phyloP scores from a whole-genome alignment of 2,329 filamentous ascomycete species.

The Teratosphaeria viscida region DNA sequence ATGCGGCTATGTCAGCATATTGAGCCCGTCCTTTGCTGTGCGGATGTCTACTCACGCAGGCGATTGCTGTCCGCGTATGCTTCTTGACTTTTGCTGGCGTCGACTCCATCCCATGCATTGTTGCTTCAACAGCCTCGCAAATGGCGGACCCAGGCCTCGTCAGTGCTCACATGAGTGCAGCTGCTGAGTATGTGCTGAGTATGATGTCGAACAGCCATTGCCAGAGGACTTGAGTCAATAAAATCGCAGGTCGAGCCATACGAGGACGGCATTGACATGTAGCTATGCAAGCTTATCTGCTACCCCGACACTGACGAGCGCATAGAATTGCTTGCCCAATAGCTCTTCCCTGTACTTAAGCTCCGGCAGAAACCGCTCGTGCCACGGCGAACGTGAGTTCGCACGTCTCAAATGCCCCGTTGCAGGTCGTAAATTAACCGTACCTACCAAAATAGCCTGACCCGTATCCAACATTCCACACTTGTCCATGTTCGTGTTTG shows the following conservation, averaged over 20 bases:
- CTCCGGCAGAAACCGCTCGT: neutral
- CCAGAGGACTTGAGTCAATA: neutral
- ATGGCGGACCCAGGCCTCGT: neutral
- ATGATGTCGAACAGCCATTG: neutral
- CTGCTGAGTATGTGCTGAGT: neutral
- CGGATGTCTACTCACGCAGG: neutral
- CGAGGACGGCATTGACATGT: no score
- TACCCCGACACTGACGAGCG: neutral
- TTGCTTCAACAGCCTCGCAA: neutral
- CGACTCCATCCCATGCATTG: neutral
- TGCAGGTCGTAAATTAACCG: no score
- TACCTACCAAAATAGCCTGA: no score
- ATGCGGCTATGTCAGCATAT: neutral
- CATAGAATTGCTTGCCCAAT: neutral
- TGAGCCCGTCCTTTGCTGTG: neutral
- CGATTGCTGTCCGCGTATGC: neutral
- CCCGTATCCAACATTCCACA: no score
- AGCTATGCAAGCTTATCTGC: neutral
- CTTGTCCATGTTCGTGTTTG: no score
- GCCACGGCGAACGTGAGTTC: neutral
- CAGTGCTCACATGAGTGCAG: neutral
- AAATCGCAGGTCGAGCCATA: neutral
- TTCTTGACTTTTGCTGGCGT: neutral
- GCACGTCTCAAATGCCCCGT: no score
- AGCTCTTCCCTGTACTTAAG: neutral